Conservation (phyloP, 176 grass and related monocot species). For the Oryza glaberrima region DNA sequence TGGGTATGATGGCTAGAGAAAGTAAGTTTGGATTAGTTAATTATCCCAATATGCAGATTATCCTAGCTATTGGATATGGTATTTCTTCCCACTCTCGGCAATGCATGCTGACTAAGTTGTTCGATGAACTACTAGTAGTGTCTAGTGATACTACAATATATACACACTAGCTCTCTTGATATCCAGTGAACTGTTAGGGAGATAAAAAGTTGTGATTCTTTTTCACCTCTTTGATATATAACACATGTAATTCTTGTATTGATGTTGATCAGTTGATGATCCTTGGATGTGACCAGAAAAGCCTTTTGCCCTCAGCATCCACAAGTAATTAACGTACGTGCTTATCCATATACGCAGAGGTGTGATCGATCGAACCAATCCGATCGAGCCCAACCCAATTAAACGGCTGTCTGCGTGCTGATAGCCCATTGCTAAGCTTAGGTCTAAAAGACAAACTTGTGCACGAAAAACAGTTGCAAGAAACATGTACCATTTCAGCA, state of each 20-base stretch:
- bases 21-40: background rate
- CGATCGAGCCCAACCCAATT: background rate
- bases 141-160: background rate
- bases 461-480: constrained; percentile 3
- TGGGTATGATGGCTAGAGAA: background rate
- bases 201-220: background rate
- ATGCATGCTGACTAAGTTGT: background rate
- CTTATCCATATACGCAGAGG: constrained; percentile 1
- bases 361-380: background rate
- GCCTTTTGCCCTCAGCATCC: constrained; percentile 7
- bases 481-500: background rate
- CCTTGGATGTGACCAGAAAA: background rate
- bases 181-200: background rate
- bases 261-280: background rate
- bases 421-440: background rate
- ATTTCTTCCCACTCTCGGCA: constrained; percentile 6
- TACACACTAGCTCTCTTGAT: background rate
- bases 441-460: background rate
- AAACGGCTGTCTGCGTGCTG: background rate
- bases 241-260: background rate
- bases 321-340: background rate
- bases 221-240: background rate
- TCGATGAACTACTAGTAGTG: background rate
- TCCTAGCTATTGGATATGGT: constrained; percentile 9
- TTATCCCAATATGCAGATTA: background rate